phyloP scores from a whole-genome alignment of 306 rosid species.

The Prosopis cineraria region DNA sequence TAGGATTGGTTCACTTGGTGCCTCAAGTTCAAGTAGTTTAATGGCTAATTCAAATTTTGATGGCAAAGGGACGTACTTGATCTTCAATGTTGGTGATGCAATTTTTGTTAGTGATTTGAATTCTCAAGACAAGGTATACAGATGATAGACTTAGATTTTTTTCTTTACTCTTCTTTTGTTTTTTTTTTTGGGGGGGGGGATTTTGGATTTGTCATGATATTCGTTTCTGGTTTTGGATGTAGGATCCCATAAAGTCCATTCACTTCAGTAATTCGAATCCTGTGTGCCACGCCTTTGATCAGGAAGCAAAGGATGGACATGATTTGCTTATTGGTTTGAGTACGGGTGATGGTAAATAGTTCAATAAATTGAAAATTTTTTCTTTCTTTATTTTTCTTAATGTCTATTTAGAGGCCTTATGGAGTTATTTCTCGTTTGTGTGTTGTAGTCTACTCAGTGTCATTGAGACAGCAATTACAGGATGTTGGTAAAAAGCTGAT shows the following conservation, averaged over 20 bases:
- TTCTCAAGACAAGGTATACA: constrained; percentile 90
- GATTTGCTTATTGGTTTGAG: constrained; percentile 87
- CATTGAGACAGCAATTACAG: constrained; percentile 98
- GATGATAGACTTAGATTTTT: constrained; percentile 6
- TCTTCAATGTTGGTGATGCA: constrained; percentile 94
- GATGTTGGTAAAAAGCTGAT: constrained; percentile 98
- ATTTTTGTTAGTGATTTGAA: constrained; percentile 91
- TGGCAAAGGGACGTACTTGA: constrained; percentile 87
- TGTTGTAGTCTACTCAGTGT: constrained; percentile 90
- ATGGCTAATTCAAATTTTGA: constrained; percentile 79
- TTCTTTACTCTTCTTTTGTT: not conserved
- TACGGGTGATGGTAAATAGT: constrained; percentile 86
- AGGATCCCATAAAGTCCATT: constrained; percentile 98
- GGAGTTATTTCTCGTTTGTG: constrained; percentile 43
- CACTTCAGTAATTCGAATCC: constrained; percentile 93
- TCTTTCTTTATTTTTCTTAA: not conserved
- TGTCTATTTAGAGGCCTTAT: constrained; percentile 37
- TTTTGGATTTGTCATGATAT: constrained; percentile 40
- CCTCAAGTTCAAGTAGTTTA: constrained; percentile 68
- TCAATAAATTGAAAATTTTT: constrained; percentile 11
- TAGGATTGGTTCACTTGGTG: constrained; percentile 81
- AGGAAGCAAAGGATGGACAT: constrained; percentile 94
- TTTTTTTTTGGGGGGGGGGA: not conserved
- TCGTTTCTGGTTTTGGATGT: constrained; percentile 45
- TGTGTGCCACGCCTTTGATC: constrained; percentile 88